These are phyloP conservation scores for Colletotrichum chlorophyti DNA, from an alignment of 2,329 filamentous ascomycete species.

Conservation along the genomic window DNA sequence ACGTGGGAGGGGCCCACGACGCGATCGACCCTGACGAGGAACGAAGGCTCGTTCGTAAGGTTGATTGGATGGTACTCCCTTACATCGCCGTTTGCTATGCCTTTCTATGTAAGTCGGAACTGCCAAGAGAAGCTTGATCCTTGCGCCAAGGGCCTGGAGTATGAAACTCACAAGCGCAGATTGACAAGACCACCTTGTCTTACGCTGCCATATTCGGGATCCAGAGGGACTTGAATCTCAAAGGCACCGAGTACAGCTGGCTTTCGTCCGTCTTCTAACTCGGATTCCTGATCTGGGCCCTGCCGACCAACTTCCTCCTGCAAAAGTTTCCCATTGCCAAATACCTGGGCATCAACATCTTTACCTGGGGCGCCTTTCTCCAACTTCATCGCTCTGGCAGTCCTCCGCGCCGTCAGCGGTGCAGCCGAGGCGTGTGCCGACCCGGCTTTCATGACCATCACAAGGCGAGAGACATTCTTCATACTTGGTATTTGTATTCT, in stretches of 20 bases:
- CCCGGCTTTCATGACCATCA: no score
- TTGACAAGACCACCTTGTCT: background rate
- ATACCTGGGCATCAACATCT: background rate
- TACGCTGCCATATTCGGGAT: background rate
- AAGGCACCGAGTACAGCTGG: background rate
- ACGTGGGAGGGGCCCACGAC: background rate
- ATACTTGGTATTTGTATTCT: no score
- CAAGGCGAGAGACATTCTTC: no score
- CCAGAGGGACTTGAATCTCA: background rate
- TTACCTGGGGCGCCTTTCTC: background rate
- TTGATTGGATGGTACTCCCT: no score
- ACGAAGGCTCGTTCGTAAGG: background rate
- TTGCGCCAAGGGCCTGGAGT: background rate
- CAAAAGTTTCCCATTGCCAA: background rate
- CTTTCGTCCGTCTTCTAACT: background rate
- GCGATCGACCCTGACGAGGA: background rate
- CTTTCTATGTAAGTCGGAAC: background rate
- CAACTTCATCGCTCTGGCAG: no score
- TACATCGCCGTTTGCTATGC: no score
- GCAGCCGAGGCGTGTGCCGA: no score
- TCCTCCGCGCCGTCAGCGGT: no score
- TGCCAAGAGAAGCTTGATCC: no score
- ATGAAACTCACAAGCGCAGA: fast-evolving
- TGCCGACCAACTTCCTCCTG: background rate
- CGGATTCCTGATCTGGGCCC: background rate